Percentiles rank a stretch among this genome's conserved stretches.
phyloP scores from a whole-genome alignment of 2,329 filamentous ascomycete genomes.

The Pseudovirgaria hyperparasitica region DNA sequence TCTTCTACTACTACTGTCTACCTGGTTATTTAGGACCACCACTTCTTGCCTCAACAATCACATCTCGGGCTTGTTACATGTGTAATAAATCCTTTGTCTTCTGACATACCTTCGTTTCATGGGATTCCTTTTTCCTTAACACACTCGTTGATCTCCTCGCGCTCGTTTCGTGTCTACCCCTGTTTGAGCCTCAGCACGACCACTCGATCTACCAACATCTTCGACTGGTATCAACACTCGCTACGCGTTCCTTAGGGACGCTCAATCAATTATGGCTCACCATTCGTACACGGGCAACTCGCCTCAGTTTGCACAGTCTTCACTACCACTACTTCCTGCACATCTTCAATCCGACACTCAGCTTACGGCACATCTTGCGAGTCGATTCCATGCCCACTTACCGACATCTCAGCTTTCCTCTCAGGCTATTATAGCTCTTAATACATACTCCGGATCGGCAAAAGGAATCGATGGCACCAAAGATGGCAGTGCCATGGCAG shows the following conservation, averaged over 20 bases:
- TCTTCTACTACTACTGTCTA: too few relatives aligned
- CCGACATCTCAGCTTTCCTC: slow-evolving; percentile 84
- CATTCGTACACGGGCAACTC: slow-evolving; percentile 29
- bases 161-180: slow-evolving; percentile 3
- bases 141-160: not conserved
- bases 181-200: not conserved
- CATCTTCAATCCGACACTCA: slow-evolving; percentile 70
- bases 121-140: not conserved
- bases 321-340: slow-evolving; percentile 74
- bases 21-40: too few relatives aligned
- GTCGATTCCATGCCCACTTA: slow-evolving; percentile 80
- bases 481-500: slow-evolving; percentile 83
- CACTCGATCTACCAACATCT: not conserved
- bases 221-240: slow-evolving; percentile 14
- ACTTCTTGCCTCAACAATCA: too few relatives aligned
- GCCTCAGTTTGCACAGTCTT: slow-evolving; percentile 62
- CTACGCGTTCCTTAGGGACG: slow-evolving; percentile 25
- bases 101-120: not conserved
- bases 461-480: slow-evolving; percentile 84
- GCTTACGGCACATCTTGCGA: slow-evolving; percentile 70
- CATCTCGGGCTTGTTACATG: too few relatives aligned
- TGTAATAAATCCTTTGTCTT: too few relatives aligned
- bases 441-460: slow-evolving; percentile 83
- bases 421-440: slow-evolving; percentile 81
- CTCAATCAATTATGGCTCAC: slow-evolving; percentile 43